Percentiles rank a stretch among this genome's conserved stretches.
phyloP scores from a whole-genome alignment of 441 rosid genomes.

The Pelargonium exstipulatum region DNA sequence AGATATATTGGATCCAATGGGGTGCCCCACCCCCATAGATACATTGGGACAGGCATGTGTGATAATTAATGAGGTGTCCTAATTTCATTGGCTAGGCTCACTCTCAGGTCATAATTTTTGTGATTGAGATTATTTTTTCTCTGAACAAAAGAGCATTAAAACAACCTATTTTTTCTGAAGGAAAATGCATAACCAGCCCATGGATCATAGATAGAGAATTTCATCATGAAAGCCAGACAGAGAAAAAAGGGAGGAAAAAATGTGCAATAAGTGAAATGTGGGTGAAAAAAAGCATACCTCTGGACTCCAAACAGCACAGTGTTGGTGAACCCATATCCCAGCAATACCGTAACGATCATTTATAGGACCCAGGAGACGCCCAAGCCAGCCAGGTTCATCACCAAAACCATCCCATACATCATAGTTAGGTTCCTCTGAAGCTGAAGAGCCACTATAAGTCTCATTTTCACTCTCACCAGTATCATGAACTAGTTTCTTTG shows the following conservation, averaged over 20 bases:
- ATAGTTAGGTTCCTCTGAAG: constrained; percentile 75
- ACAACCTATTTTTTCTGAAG: no score
- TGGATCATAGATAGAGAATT: neutral
- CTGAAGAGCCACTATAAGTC: constrained; percentile 70
- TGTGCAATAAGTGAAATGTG: constrained; percentile 11
- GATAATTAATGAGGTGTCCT: no score
- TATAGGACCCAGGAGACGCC: constrained; percentile 85
- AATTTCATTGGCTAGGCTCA: no score
- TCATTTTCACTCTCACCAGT: constrained; percentile 76
- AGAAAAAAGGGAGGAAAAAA: constrained; percentile 9
- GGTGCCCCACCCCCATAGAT: no score
- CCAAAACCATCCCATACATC: constrained; percentile 96
- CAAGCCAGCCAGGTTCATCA: constrained; percentile 95
- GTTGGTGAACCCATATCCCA: constrained; percentile 98
- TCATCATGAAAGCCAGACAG: constrained; percentile 5
- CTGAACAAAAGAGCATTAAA: no score
- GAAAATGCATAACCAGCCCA: no score
- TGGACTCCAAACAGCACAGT: constrained; percentile 99
- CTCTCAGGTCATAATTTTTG: no score
- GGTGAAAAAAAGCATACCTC: constrained; percentile 51
- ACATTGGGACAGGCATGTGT: no score
- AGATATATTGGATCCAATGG: no score
- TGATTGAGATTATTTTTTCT: no score
- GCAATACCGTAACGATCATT: constrained; percentile 95
- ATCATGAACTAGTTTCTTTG: constrained; percentile 66